These are phyloP conservation scores for Rhodocollybia butyracea DNA, from an alignment of 768 basidiomycete genomes.

Conservation along the genomic window DNA sequence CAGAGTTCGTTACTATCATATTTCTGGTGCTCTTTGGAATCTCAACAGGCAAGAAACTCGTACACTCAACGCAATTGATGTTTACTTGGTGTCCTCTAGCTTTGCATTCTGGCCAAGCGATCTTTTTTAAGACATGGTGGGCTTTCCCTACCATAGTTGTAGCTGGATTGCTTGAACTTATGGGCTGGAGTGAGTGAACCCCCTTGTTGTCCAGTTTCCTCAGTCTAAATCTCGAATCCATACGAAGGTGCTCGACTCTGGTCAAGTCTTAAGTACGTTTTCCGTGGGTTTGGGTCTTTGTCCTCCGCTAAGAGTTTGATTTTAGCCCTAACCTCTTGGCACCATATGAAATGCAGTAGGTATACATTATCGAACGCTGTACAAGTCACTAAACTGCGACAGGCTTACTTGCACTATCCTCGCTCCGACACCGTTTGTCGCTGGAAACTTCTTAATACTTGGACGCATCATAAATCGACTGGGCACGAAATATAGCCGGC, in stretches of 20 bases:
- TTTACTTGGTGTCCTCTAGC: constrained; percentile 26
- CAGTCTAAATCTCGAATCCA: too few species aligned
- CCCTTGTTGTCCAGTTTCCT: constrained; percentile 53
- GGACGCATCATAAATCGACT: constrained; percentile 28
- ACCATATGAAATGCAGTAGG: constrained; percentile 42
- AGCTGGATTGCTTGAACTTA: constrained; percentile 45
- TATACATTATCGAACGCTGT: constrained; percentile 1
- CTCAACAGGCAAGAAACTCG: constrained; percentile 31
- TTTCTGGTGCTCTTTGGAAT: constrained; percentile 36
- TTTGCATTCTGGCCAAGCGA: constrained; percentile 42
- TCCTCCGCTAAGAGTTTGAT: too few species aligned
- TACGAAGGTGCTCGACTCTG: too few species aligned
- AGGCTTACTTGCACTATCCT: constrained; percentile 45
- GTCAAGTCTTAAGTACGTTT: not conserved
- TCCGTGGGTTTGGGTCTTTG: too few species aligned
- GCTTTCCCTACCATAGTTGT: constrained; percentile 45
- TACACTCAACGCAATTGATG: not conserved
- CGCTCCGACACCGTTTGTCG: constrained; percentile 55
- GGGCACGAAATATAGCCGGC: constrained; percentile 35
- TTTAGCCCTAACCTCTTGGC: constrained; percentile 14
- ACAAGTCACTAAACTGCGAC: not conserved
- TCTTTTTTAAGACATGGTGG: constrained; percentile 48
- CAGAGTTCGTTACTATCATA: constrained; percentile 27
- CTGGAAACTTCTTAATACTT: constrained; percentile 42
- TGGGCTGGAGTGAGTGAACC: constrained; percentile 58